Conservation (phyloP, 169 alveolate genomes). For the Cryptosporidium sp. region DNA sequence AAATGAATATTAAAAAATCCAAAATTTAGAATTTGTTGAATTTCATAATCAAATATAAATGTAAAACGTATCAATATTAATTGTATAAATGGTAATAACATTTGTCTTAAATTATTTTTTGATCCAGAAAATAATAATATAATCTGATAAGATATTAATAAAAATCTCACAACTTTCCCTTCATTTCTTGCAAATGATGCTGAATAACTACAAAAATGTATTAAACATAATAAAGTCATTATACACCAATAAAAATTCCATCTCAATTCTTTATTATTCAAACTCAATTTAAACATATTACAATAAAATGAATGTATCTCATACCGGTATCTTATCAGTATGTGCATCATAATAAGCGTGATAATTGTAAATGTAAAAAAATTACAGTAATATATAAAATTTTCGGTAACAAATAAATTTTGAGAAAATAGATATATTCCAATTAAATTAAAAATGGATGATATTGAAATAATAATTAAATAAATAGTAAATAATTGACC, state of each 20-base stretch:
- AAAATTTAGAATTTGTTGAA: neutral
- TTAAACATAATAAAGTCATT: neutral
- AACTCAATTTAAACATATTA: neutral
- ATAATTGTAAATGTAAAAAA: neutral
- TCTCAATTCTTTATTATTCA: neutral
- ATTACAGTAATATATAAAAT: too few species aligned
- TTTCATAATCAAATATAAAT: neutral
- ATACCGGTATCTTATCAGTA: neutral
- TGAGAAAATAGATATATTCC: neutral
- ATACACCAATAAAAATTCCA: constrained; percentile 51
- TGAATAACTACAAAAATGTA: constrained; percentile 24
- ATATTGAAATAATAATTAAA: neutral
- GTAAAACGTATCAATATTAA: constrained; percentile 10
- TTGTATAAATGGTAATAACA: constrained; percentile 32
- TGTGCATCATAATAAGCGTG: constrained; percentile 4
- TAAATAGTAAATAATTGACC: neutral
- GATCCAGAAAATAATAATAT: constrained; percentile 35
- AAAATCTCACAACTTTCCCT: constrained; percentile 3
- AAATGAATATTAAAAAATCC: neutral
- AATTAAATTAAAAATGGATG: neutral
- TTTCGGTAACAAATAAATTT: neutral
- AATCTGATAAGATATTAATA: constrained; percentile 31
- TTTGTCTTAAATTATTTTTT: constrained; percentile 18
- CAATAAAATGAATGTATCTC: constrained; percentile 8
- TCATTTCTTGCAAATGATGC: constrained; percentile 29